phyloP scores from a whole-genome alignment of 805 yeast genomes.

The Metschnikowia corniflorae region DNA sequence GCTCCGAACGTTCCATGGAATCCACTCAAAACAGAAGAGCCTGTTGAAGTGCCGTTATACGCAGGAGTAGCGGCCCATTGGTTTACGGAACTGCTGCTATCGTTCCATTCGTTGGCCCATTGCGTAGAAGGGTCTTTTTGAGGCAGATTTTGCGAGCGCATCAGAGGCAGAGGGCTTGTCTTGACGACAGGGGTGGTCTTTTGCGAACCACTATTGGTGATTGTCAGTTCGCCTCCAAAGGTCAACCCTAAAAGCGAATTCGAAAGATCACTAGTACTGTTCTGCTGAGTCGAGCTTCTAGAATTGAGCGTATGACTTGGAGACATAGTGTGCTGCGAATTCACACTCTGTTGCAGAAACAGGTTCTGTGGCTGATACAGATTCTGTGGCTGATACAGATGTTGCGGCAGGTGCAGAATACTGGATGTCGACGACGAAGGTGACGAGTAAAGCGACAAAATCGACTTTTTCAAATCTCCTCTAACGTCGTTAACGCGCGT shows the following conservation, averaged over 20 bases:
- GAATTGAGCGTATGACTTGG: neutral
- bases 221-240: constrained; percentile 14
- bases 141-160: too few relatives aligned
- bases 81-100: constrained; percentile 16
- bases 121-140: constrained; percentile 4
- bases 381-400: constrained; percentile 2
- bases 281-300: neutral
- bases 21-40: constrained; percentile 5
- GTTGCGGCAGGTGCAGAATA: constrained; percentile 7
- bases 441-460: constrained; percentile 77
- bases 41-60: constrained; percentile 8
- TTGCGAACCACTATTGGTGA: neutral
- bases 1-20: constrained; percentile 12
- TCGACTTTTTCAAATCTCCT: constrained; percentile 80
- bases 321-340: neutral
- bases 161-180: too few relatives aligned
- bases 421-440: constrained; percentile 46
- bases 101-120: constrained; percentile 38
- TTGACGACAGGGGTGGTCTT: too few relatives aligned
- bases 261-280: constrained; percentile 8
- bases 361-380: too few relatives aligned
- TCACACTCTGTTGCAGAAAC: too few relatives aligned
- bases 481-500: constrained; percentile 11
- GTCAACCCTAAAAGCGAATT: constrained; percentile 23
- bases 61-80: constrained; percentile 12